Evolutionary conservation across 2,329 filamentous ascomycete genomes (phyloP).

Genomic region (Trichoderma citrinoviride): DNA sequence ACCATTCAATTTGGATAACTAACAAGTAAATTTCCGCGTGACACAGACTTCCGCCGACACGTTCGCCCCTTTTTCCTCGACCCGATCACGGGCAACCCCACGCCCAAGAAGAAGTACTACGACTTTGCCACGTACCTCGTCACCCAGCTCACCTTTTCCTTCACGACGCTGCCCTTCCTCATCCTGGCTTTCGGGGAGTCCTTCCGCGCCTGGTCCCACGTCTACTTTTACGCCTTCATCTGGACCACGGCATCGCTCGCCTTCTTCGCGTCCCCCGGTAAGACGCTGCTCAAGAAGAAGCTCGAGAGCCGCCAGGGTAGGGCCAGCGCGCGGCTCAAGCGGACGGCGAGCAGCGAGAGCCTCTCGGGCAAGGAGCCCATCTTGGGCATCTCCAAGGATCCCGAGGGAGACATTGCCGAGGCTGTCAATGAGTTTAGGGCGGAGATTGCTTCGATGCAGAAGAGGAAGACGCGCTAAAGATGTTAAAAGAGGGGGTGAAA

Average conservation of each 20-base stretch:
- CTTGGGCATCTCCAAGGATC: slow-evolving; percentile 76
- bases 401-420: slow-evolving; percentile 71
- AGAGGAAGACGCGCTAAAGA: slow-evolving; percentile 23
- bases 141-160: slow-evolving; percentile 82
- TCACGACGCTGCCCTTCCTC: slow-evolving; percentile 80
- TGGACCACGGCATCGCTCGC: slow-evolving; percentile 62
- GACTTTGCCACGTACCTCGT: slow-evolving; percentile 72
- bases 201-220: slow-evolving; percentile 72
- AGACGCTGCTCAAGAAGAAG: slow-evolving; percentile 54
- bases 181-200: slow-evolving; percentile 71
- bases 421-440: slow-evolving; percentile 70
- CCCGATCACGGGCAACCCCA: slow-evolving; percentile 66
- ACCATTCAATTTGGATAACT: neutral
- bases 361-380: slow-evolving; percentile 58
- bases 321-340: slow-evolving; percentile 46
- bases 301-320: slow-evolving; percentile 57
- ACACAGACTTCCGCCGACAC: slow-evolving; percentile 78
- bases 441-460: slow-evolving; percentile 52
- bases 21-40: neutral
- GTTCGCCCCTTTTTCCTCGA: slow-evolving; percentile 91
- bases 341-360: slow-evolving; percentile 57
- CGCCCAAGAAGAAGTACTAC: slow-evolving; percentile 77
- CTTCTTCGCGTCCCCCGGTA: slow-evolving; percentile 80
- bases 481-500: too few species aligned
- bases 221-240: slow-evolving; percentile 83